Conservation (phyloP, 345 rosid species). For the Cochlearia excelsa region DNA sequence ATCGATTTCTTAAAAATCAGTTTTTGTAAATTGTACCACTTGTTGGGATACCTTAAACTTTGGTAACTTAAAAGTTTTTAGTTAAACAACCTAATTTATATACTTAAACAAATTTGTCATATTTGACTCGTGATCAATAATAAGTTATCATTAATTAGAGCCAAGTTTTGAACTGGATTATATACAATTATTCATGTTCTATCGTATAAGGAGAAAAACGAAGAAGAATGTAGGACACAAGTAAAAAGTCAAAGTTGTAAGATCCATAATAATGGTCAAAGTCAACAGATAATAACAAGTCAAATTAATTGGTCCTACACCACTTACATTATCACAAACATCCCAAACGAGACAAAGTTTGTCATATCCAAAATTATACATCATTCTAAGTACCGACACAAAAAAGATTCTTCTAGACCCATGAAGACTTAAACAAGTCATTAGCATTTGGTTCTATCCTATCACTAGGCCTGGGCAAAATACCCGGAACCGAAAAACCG, state of each 20-base stretch:
- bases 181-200: too few species aligned
- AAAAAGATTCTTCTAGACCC: background rate
- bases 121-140: background rate
- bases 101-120: constrained; percentile 1
- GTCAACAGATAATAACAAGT: constrained; percentile 13
- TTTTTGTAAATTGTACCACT: constrained; percentile 28
- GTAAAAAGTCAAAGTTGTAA: constrained; percentile 16
- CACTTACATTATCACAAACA: constrained; percentile 1
- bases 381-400: constrained; percentile 18
- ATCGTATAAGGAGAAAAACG: too few species aligned
- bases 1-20: constrained; percentile 14
- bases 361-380: constrained; percentile 5
- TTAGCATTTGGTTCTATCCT: too few species aligned
- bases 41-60: constrained; percentile 32
- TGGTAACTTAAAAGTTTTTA: constrained; percentile 15
- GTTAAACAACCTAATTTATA: background rate
- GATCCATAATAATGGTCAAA: constrained; percentile 7
- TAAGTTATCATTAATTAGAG: too few species aligned
- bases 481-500: too few species aligned
- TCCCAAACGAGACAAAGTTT: constrained; percentile 14
- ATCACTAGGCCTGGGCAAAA: too few species aligned
- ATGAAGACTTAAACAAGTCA: too few species aligned
- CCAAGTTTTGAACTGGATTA: too few species aligned
- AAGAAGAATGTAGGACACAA: background rate
- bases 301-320: constrained; percentile 21